Evolutionary conservation across 2,329 filamentous ascomycete species (phyloP).

Genomic region (Teratosphaeria epicoccoides): DNA sequence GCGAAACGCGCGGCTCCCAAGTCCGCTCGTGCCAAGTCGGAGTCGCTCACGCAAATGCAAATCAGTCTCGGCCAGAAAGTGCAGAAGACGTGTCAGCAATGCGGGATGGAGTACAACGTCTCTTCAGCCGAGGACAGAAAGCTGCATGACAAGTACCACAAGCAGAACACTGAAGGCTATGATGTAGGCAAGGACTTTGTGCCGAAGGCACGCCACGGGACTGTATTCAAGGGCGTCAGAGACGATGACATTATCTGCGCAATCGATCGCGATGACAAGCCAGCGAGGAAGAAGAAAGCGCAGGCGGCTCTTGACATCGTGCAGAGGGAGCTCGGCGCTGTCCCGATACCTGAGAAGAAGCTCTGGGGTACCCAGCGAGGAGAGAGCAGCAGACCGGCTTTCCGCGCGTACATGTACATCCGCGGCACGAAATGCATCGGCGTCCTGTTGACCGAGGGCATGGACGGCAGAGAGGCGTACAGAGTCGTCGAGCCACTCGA

Average conservation of each 20-base stretch:
- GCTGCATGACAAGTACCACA: constrained; percentile 54
- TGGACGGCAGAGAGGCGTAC: constrained; percentile 40
- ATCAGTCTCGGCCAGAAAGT: constrained; percentile 48
- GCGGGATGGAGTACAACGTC: constrained; percentile 57
- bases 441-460: constrained; percentile 50
- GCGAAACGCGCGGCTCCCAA: constrained; percentile 22
- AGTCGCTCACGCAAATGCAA: constrained; percentile 47
- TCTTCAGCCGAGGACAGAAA: constrained; percentile 51
- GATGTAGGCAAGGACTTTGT: constrained; percentile 50
- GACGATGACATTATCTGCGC: constrained; percentile 44
- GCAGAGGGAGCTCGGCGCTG: constrained; percentile 51
- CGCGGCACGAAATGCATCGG: constrained; percentile 52
- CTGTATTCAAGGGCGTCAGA: constrained; percentile 9
- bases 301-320: constrained; percentile 46
- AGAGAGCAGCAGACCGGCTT: constrained; percentile 31
- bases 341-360: constrained; percentile 46
- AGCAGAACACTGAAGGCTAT: constrained; percentile 50
- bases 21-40: constrained; percentile 16
- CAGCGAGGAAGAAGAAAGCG: constrained; percentile 46
- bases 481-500: constrained; percentile 32
- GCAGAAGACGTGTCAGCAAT: constrained; percentile 47
- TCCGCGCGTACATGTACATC: constrained; percentile 53
- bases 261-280: constrained; percentile 45
- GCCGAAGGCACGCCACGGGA: constrained; percentile 23
- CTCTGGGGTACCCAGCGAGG: constrained; percentile 42